Evolutionary conservation across 495 filamentous ascomycete genomes (phyloP), one percentile per base, ranked within the genome.

Genomic region (Platismatia glauca): DNA sequence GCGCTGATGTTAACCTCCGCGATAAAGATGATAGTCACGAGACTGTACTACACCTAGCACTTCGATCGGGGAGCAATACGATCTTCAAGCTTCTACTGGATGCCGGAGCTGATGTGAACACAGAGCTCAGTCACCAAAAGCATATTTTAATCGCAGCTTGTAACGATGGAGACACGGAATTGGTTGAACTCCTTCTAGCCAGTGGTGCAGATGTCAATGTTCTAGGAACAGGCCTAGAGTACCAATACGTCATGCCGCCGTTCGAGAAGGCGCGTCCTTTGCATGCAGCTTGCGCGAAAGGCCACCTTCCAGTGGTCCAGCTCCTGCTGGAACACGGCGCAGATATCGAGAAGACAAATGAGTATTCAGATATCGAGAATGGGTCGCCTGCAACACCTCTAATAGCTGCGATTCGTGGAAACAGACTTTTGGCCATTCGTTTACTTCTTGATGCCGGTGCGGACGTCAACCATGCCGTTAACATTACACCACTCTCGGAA

Each of bases 371-470:
- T 16, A 16, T 39, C 38, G 38, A 39, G 13, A 39, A 16, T 39
- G 13, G 38, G 9, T 39, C 38, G 38, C 13, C 38, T 39, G 12
- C 6, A 39, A 39, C 38, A 2, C 38, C 38, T 16, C 13, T 39
- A 12, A 39, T 39, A 15, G 38, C 38, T 39, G 38, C 38, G 38
- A 39, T 39, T 39, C 12, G 38, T 39, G 38, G 38, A 39, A 39
- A 39, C 6, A 39, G 11, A 37, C 35, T 6, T 6, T 37, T 11
- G 35, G 35, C 35, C 11, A 37, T 37, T 37, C 35, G 35, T 37
- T 11, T 37, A 37, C 35, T 37, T 83, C 61, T 60, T 72, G 35
- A 37, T 37, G 35, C 35, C 35, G 35, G 35, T 37, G 35, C 35
- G 11, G 35, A 39, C 2, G 38, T 39, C 38, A 7, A 39, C 6